Conservation (phyloP, 1,139 yeast genomes). For the Taphrina confusa region DNA sequence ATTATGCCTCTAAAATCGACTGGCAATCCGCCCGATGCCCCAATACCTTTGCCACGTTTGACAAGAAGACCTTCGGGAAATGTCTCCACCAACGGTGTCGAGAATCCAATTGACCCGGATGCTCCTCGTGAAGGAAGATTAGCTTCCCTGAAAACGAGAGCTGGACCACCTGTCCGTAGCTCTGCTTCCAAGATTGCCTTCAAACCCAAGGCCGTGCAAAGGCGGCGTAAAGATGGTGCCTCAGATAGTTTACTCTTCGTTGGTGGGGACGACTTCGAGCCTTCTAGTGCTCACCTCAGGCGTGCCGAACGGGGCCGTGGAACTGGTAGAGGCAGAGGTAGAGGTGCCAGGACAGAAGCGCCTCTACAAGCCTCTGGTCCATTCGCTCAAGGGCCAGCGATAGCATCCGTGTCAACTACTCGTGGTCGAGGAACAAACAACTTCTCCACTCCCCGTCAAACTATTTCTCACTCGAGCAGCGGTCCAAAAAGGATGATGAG, state of each 20-base stretch:
- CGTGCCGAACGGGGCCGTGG: conserved; percentile 42
- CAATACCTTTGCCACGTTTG: background rate
- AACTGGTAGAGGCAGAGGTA: conserved; percentile 58
- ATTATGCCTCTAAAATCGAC: conserved; percentile 18
- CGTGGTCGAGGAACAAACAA: background rate
- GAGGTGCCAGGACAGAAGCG: conserved; percentile 33
- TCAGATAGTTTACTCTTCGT: background rate
- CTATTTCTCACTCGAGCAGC: background rate
- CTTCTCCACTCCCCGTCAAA: background rate
- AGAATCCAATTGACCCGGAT: conserved; percentile 14
- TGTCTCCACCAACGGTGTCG: conserved; percentile 16
- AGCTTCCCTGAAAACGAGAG: conserved; percentile 20
- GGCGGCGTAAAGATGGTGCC: conserved; percentile 27
- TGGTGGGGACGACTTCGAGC: background rate
- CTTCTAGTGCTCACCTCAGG: conserved; percentile 9
- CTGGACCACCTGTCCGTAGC: conserved; percentile 5
- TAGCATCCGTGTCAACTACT: conserved; percentile 1
- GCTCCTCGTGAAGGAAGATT: conserved; percentile 21
- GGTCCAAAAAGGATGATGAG: background rate
- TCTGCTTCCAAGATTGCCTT: conserved; percentile 18
- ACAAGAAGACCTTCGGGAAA: conserved; percentile 13
- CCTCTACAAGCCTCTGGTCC: conserved; percentile 32
- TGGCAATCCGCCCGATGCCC: background rate
- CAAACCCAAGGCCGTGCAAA: conserved; percentile 30
- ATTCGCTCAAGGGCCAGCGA: conserved; percentile 34